phyloP scores from a whole-genome alignment of 176 grass and related monocot species.

The Musa acuminata region DNA sequence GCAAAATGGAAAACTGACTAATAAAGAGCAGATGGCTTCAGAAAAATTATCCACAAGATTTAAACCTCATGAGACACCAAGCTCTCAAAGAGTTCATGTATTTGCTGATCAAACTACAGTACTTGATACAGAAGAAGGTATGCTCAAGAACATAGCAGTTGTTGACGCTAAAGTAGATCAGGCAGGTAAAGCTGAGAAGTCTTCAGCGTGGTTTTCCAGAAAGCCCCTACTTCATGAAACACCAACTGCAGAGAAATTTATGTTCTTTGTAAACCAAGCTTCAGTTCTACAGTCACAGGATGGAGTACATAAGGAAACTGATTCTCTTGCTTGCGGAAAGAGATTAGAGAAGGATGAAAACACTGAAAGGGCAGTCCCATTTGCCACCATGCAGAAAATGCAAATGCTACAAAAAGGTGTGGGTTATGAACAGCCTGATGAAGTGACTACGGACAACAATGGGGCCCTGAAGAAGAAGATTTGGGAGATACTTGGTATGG shows the following conservation, averaged over 20 bases:
- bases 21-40: constrained; percentile 26
- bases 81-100: constrained; percentile 36
- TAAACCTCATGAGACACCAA: constrained; percentile 26
- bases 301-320: constrained; percentile 24
- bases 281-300: constrained; percentile 37
- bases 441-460: constrained; percentile 37
- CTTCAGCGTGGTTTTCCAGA: background rate
- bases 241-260: background rate
- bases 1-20: constrained; percentile 23
- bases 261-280: constrained; percentile 18
- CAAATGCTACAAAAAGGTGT: background rate
- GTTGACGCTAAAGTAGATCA: background rate
- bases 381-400: constrained; percentile 31
- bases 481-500: constrained; percentile 77
- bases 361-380: constrained; percentile 25
- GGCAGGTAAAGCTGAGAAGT: background rate
- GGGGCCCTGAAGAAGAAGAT: constrained; percentile 62
- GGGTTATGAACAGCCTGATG: constrained; percentile 13
- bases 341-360: constrained; percentile 34
- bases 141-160: constrained; percentile 15
- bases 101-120: constrained; percentile 26
- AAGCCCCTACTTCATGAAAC: background rate
- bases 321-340: constrained; percentile 38
- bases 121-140: constrained; percentile 25
- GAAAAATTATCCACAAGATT: constrained; percentile 28